Base-by-base conservation (phyloP, 352 stramenopile species). In the Pythium brachiatum region DNA sequence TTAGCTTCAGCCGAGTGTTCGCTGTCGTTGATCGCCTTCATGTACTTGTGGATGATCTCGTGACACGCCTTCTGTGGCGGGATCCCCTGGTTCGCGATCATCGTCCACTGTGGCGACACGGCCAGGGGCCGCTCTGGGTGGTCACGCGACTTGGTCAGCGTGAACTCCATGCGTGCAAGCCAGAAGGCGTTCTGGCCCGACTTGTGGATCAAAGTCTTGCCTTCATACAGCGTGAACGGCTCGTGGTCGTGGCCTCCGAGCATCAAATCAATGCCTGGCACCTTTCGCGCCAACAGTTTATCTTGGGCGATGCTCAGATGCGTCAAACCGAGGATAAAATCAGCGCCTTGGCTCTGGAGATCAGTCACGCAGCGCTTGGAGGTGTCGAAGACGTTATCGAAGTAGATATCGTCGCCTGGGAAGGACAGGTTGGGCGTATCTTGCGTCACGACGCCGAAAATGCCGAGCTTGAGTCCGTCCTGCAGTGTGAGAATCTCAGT, bases 241-340 rank as follows among this genome's bases (percentile, higher is more conserved):
- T 97, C 88, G 64, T 98, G 92, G 64, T 98, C 92, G 66, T 98
- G 92, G 12, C 92, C 90, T 15, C 92, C 92, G 20, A 98, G 73
- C 36, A 97, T 82, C 43, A 97, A 55, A 53, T 96, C 76, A 31
- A 96, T 93, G 7, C 83, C 83, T 6, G 78, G 76, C 25, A 89
- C 74, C 39, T 75, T 75, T 3, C 73, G 66, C 0, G 84, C 84
- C 31, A 97, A 58, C 23, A 83, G 60, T 26, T 81, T 76, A 68
- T 97, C 89, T 53, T 94, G 76, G 1, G 71, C 76, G 57, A 95
- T 83, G 15, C 78, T 87, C 43, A 96, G 52, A 53, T 97, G 89
- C 2, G 89, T 97, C 23, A 97, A 60, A 34, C 81, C 89, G 3
- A 96, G 48, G 62, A 97, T 89, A 26, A 93, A 85, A 64, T 96